phyloP scores from a whole-genome alignment of 2,329 filamentous ascomycete species.

The Rhinocladiella mackenziei region DNA sequence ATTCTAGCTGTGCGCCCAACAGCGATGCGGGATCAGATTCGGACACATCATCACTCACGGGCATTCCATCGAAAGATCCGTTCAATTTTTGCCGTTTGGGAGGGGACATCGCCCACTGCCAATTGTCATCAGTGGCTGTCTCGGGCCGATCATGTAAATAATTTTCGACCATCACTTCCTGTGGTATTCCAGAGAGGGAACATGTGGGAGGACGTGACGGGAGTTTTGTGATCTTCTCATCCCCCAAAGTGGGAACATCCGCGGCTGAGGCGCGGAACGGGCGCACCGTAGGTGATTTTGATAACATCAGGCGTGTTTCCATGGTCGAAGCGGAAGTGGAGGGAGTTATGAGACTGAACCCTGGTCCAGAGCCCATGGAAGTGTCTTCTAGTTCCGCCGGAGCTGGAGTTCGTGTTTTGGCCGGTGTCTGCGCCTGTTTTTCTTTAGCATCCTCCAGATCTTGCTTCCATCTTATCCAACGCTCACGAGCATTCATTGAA shows the following conservation, averaged over 20 bases:
- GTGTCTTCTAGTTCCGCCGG: background rate
- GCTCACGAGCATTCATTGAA: constrained; percentile 72
- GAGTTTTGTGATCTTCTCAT: background rate
- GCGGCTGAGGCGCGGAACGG: constrained; percentile 19
- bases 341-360: background rate
- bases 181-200: background rate
- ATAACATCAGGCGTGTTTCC: constrained; percentile 8
- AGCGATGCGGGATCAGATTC: too few species aligned
- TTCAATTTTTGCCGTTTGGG: constrained; percentile 22
- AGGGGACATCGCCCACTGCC: constrained; percentile 12
- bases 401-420: constrained; percentile 26
- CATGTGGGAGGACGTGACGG: background rate
- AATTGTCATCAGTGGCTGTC: constrained; percentile 16
- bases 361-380: background rate
- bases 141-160: constrained; percentile 12
- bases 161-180: constrained; percentile 3
- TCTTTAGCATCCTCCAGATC: constrained; percentile 64
- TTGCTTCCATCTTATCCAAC: constrained; percentile 70
- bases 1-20: background rate
- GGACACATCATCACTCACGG: constrained; percentile 3
- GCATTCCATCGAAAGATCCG: constrained; percentile 23
- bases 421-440: constrained; percentile 36
- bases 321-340: background rate
- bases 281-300: constrained; percentile 13
- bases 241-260: constrained; percentile 15